Base-by-base conservation (phyloP, 345 rosid genomes). In the Pelargonium nanum region DNA sequence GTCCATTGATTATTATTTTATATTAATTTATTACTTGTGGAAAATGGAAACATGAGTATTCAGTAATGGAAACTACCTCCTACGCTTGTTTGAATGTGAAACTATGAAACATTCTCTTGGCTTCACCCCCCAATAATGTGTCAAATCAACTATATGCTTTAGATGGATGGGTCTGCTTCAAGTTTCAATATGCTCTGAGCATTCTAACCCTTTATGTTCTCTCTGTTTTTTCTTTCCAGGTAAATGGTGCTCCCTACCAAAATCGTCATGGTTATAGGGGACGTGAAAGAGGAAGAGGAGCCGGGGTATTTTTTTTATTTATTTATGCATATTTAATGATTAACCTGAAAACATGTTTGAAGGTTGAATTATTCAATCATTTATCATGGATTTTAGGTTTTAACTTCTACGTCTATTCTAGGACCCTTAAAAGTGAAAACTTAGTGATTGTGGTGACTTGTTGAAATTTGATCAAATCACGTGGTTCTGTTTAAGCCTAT, bases 281-380 rank as follows among this genome's bases (percentile, higher is more conserved):
- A 53, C 87, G 77, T 15, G 96, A 75, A 68, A 77, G 97, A 75
- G 98, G 93, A 74, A 81, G 96, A 78, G 96, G 96, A 76, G 65
- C 72, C 65, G 81, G 85, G 98, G 98, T 91, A 91, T 52, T 53
- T n/a, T 53, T 17, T 44, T 56, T 45, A 17, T 19, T 9, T 65
- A 44, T 24, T 22, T 8, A 28, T 60, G 63, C 16, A 53, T 53
- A 25, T 28, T 2, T 2, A 28, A 28, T 9, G 16, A 40, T 6
- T 12, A 40, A 40, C 15, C 16, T 10, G 48, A 40, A 12, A 40
- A 12, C 48, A 9, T 12, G 15, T 40, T 15, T 40, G 48, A 9
- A 40, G 48, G 2, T 40, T 40, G 13, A 52, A 52, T 52, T 19
- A n/a, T 52, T 52, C 0, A 52, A 52, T 8, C 6, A 52, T 5